phyloP scores from a whole-genome alignment of 441 rosid genomes.

The Euphorbia schlechtendalii region DNA sequence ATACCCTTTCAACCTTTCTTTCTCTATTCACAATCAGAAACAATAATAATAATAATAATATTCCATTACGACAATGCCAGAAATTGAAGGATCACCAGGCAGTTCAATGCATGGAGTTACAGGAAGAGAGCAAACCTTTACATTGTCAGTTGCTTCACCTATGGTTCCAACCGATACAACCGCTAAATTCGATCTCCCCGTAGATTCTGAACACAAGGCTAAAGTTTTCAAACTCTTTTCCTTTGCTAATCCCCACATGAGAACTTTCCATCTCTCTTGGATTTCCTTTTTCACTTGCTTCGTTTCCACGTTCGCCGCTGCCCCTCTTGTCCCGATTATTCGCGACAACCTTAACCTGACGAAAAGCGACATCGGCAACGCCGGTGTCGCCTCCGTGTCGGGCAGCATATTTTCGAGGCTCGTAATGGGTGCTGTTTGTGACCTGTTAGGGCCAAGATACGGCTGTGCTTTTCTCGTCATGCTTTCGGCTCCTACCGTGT shows the following conservation, averaged over 20 bases:
- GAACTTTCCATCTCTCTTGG: conserved; percentile 79
- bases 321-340: conserved; percentile 78
- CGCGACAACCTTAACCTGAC: conserved; percentile 62
- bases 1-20: conserved; percentile 4
- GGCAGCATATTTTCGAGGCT: conserved; percentile 90
- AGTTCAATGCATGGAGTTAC: conserved; percentile 93
- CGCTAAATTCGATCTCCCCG: conserved; percentile 56
- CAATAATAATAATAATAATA: no score
- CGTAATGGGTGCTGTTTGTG: conserved; percentile 69
- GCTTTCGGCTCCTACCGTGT: conserved; percentile 70
- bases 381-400: conserved; percentile 84
- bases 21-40: neutral
- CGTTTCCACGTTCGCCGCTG: conserved; percentile 76
- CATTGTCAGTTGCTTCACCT: conserved; percentile 58
- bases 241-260: conserved; percentile 67
- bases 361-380: conserved; percentile 59
- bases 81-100: conserved; percentile 53
- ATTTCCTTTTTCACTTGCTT: conserved; percentile 75
- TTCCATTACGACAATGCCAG: conserved; percentile 27
- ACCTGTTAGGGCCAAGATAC: conserved; percentile 72
- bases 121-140: conserved; percentile 52
- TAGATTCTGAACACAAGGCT: conserved; percentile 74
- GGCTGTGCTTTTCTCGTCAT: conserved; percentile 72
- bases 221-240: conserved; percentile 65
- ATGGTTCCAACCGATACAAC: conserved; percentile 49